A percentile compares a stretch with the other conserved stretches of the same genome.
phyloP scores from a whole-genome alignment of 768 basidiomycete species.

The Lentinus tigrinus region DNA sequence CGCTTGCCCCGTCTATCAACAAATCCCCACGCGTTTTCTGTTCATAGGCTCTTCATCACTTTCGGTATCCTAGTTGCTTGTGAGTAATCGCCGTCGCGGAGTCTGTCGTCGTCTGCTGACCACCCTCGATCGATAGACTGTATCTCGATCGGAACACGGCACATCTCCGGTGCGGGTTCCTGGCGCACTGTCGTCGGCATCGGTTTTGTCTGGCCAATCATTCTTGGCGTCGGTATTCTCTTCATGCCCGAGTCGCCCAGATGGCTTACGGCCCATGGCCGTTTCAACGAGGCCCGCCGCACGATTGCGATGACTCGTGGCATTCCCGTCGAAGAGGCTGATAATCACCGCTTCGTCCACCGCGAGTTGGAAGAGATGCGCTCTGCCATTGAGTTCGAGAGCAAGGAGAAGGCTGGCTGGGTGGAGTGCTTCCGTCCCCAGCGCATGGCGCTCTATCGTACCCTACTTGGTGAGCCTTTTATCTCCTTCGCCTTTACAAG shows the following conservation, averaged over 20 bases:
- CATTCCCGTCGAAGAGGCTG: slow-evolving; percentile 39
- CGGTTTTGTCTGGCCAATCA: slow-evolving; percentile 59
- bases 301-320: slow-evolving; percentile 52
- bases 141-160: slow-evolving; percentile 67
- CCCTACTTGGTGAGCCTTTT: slow-evolving; percentile 42
- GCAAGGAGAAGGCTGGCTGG: slow-evolving; percentile 51
- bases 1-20: slow-evolving; percentile 38
- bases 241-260: slow-evolving; percentile 72
- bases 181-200: slow-evolving; percentile 67
- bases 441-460: slow-evolving; percentile 64
- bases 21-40: too few species aligned
- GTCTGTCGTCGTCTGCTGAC: slow-evolving; percentile 2
- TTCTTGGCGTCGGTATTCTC: slow-evolving; percentile 62
- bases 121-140: slow-evolving; percentile 40
- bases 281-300: slow-evolving; percentile 45
- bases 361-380: slow-evolving; percentile 55
- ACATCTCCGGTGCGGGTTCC: slow-evolving; percentile 43
- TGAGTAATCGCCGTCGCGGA: slow-evolving; percentile 26
- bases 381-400: slow-evolving; percentile 50
- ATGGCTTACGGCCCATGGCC: slow-evolving; percentile 55
- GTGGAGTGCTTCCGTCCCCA: slow-evolving; percentile 59
- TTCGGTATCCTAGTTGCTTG: slow-evolving; percentile 69
- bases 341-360: slow-evolving; percentile 40
- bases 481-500: background rate
- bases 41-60: slow-evolving; percentile 64